Evolutionary conservation across 2,329 filamentous ascomycete genomes (phyloP), one percentile per base, ranked within the genome.

Genomic region (Ploettnerulaceae sp.): DNA sequence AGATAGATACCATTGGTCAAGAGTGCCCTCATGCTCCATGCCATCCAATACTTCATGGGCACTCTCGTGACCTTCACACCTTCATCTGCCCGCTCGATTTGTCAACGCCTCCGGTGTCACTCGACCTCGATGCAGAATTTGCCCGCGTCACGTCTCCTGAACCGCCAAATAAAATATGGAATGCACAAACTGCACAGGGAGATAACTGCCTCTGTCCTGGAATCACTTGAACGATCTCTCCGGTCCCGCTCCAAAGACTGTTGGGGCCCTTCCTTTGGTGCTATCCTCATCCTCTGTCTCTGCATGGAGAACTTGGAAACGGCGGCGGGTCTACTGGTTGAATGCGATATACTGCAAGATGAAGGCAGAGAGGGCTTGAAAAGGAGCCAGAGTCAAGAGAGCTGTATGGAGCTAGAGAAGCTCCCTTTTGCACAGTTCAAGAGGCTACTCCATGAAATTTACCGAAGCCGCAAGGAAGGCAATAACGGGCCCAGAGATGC

Each of bases 31-130:
- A 55, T 50, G 49, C 49, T 60, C 2, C 58, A 60, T 33, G 55
- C 52, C 12, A 57, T 58, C n/a, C 55, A 58, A 17, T 58, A 58
- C 44, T 60, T 53, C 24, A 57, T 60, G 53, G 43, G 50, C 14
- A 45, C 39, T 6, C 44, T 60, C 6, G 14, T 57, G 2, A 60
- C 57, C 1, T 56, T 60, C 46, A 49, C 53, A 7, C 26, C 50
- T 2, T 37, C 47, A 7, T 58, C 55, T 17, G 49, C 48, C 3
- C 24, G 12, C 4, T 32, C 42, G 8, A 42, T 59, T 21, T 53
- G 48, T 32, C 32, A 41, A 18, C 35, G 18, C 3, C 26, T 53
- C 26, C 15, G 37, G 20, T 22, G 34, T 11, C 44, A 28, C 14
- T 45, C 41, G 12, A 44, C 37, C 5, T 34, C 48, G 3, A 20